phyloP scores from a whole-genome alignment of 2,329 filamentous ascomycete genomes.

The Blastomyces parvus region DNA sequence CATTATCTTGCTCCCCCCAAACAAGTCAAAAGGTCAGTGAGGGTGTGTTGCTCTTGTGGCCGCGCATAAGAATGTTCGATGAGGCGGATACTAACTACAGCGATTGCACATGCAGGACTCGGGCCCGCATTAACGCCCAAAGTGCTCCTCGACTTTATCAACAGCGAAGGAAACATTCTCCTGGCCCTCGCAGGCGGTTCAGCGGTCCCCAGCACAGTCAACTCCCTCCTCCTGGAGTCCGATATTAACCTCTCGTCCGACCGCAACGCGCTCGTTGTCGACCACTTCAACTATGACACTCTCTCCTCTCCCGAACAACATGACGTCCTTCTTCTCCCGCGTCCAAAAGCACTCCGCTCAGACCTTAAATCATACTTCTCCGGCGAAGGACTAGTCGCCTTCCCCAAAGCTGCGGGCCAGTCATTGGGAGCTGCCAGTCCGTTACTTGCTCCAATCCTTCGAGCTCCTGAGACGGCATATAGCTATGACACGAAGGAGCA shows the following conservation, averaged over 20 bases:
- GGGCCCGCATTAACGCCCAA: constrained; percentile 82
- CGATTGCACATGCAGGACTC: constrained; percentile 49
- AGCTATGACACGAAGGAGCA: constrained; percentile 91
- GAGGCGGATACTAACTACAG: not conserved
- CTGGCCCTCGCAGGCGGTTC: constrained; percentile 67
- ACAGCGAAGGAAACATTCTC: constrained; percentile 83
- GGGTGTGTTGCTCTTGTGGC: not conserved
- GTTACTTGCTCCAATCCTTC: constrained; percentile 70
- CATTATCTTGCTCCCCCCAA: constrained; percentile 75
- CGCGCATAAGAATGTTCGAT: not conserved
- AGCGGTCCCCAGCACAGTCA: constrained; percentile 61
- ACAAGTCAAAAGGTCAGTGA: constrained; percentile 63
- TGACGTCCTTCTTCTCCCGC: constrained; percentile 72
- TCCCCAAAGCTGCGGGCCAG: constrained; percentile 74
- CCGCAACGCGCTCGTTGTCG: constrained; percentile 74
- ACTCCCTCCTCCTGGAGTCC: constrained; percentile 72
- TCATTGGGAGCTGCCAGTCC: constrained; percentile 64
- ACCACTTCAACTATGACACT: constrained; percentile 91
- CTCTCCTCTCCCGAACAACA: constrained; percentile 69
- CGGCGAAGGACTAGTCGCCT: constrained; percentile 61
- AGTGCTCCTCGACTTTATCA: constrained; percentile 80
- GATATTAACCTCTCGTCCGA: constrained; percentile 82
- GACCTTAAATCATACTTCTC: constrained; percentile 71
- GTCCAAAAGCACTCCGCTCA: constrained; percentile 54
- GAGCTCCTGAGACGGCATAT: constrained; percentile 77